Evolutionary conservation across 2,329 filamentous ascomycete genomes (phyloP).

Genomic region (Pseudogymnoascus sp.): DNA sequence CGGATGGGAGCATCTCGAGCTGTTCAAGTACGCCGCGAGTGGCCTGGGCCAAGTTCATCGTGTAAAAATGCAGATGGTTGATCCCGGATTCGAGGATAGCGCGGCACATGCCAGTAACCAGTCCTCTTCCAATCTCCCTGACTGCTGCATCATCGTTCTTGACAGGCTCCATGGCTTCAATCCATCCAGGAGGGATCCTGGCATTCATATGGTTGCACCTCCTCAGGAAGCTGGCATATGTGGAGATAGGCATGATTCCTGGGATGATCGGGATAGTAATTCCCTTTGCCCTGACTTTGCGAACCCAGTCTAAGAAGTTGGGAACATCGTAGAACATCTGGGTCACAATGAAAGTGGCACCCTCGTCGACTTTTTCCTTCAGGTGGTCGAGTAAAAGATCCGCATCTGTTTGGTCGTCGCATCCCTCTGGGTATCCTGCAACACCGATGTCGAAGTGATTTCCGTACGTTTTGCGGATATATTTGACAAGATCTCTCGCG

Average conservation of each 20-base stretch:
- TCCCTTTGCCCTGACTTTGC: slow-evolving; percentile 75
- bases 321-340: slow-evolving; percentile 99
- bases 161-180: slow-evolving; percentile 75
- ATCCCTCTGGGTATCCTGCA: slow-evolving; percentile 92
- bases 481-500: slow-evolving; percentile 73
- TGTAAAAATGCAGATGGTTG: slow-evolving; percentile 92
- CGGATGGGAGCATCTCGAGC: slow-evolving; percentile 70
- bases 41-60: slow-evolving; percentile 95
- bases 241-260: slow-evolving; percentile 90
- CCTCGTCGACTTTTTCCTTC: slow-evolving; percentile 95
- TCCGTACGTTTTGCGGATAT: slow-evolving; percentile 72
- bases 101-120: slow-evolving; percentile 85
- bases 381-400: slow-evolving; percentile 82
- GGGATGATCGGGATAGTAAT: slow-evolving; percentile 78
- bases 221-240: slow-evolving; percentile 85
- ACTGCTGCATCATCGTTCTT: slow-evolving; percentile 96
- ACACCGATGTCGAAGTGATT: slow-evolving; percentile 97
- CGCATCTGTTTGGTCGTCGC: slow-evolving; percentile 84
- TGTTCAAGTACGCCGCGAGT: slow-evolving; percentile 93
- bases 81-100: slow-evolving; percentile 74
- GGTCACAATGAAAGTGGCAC: slow-evolving; percentile 88
- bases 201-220: slow-evolving; percentile 88
- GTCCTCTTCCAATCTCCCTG: slow-evolving; percentile 75
- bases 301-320: slow-evolving; percentile 86
- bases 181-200: slow-evolving; percentile 73